Percentiles rank a stretch among this genome's conserved stretches.
These are phyloP conservation scores for Rhodomyrtus psidioides DNA, from an alignment of 441 rosid genomes.

Conservation along the genomic window DNA sequence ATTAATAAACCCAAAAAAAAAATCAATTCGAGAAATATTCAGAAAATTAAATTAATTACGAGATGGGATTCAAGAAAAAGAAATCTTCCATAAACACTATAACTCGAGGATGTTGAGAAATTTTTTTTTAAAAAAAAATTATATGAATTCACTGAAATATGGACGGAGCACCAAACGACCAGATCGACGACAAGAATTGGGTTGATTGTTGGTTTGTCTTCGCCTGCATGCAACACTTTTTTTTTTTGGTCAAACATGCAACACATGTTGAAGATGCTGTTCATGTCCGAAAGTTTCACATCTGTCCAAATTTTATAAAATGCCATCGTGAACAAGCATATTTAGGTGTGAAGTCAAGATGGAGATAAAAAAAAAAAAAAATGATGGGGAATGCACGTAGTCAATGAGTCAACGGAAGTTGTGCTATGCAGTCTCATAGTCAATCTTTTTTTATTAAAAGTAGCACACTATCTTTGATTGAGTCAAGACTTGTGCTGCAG, in stretches of 20 bases:
- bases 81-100: not conserved
- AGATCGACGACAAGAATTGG: not conserved
- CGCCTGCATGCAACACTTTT: no score
- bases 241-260: not conserved
- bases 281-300: not conserved
- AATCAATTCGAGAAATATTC: not conserved
- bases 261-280: not conserved
- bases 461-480: not conserved
- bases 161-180: not conserved
- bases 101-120: not conserved
- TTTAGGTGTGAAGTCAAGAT: not conserved
- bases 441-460: not conserved
- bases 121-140: no score
- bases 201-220: no score
- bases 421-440: not conserved
- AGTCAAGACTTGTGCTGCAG: not conserved
- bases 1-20: not conserved
- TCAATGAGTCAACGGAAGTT: not conserved
- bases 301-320: not conserved
- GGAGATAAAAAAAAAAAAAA: not conserved
- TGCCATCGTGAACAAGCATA: not conserved
- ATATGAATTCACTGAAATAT: not conserved
- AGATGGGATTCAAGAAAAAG: not conserved
- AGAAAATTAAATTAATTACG: not conserved
- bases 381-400: not conserved